Evolutionary conservation across 495 filamentous ascomycete species (phyloP).

Genomic region (Recurvomyces mirabilis): DNA sequence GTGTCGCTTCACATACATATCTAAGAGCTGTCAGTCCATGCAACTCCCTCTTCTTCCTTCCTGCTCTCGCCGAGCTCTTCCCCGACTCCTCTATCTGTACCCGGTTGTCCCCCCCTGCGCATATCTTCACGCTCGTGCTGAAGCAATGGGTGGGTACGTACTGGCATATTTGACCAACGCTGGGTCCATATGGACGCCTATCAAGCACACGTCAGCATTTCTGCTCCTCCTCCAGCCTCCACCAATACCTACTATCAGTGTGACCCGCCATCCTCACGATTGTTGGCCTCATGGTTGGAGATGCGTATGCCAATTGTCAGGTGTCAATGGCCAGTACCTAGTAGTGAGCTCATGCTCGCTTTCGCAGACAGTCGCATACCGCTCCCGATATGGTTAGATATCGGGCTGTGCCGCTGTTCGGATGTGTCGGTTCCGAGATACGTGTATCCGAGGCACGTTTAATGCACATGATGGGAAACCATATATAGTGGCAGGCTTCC

Average conservation of each 20-base stretch:
- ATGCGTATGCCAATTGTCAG: neutral
- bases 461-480: too few relatives aligned
- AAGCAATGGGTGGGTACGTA: slow-evolving; percentile 25
- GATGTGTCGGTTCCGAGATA: too few relatives aligned
- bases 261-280: slow-evolving; percentile 23
- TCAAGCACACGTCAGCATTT: slow-evolving; percentile 13
- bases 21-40: slow-evolving; percentile 35
- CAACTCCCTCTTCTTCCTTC: slow-evolving; percentile 5
- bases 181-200: slow-evolving; percentile 31
- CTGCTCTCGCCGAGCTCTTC: neutral
- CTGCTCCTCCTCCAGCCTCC: neutral
- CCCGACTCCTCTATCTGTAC: neutral
- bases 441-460: too few relatives aligned
- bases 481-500: too few relatives aligned
- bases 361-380: too few relatives aligned
- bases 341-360: neutral
- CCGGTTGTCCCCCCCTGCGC: neutral
- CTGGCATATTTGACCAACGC: slow-evolving; percentile 34
- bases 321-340: neutral
- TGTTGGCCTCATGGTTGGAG: slow-evolving; percentile 14
- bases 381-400: neutral
- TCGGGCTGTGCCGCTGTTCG: too few relatives aligned
- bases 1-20: slow-evolving; percentile 74
- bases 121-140: neutral
- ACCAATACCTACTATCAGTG: slow-evolving; percentile 20